These are phyloP conservation scores for Coelastrella sp. DNA, from an alignment of 139 green algal species.

Conservation along the genomic window DNA sequence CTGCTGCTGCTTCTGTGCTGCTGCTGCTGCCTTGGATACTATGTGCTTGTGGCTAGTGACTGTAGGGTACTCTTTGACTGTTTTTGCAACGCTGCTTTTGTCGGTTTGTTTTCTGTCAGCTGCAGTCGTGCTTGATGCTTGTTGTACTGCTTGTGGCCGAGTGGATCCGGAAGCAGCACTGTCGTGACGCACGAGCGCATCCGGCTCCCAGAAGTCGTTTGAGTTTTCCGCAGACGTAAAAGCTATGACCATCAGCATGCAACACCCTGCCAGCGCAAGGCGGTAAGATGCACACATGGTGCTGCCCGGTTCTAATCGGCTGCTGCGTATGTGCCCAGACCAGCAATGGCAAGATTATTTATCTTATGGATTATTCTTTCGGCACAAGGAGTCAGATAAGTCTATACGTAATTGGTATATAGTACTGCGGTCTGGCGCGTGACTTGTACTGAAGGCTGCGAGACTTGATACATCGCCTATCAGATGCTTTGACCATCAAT, in stretches of 20 bases:
- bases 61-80: not conserved
- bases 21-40: not conserved
- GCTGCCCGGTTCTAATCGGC: not conserved
- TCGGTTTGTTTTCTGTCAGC: not conserved
- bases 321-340: not conserved
- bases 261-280: not conserved
- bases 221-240: not conserved
- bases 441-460: not conserved
- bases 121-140: not conserved
- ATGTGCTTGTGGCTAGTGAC: not conserved
- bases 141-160: not conserved
- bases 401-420: not conserved
- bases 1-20: not conserved
- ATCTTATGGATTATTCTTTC: not conserved
- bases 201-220: not conserved
- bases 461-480: no score
- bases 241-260: not conserved
- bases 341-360: not conserved
- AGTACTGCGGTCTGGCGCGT: not conserved
- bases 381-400: no score
- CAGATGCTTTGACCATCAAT: not conserved
- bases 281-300: not conserved
- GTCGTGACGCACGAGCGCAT: not conserved
- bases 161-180: not conserved
- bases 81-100: not conserved